Evolutionary conservation across 768 basidiomycete species (phyloP), one percentile per base, ranked within the genome.

Genomic region (Suillus bovinus): DNA sequence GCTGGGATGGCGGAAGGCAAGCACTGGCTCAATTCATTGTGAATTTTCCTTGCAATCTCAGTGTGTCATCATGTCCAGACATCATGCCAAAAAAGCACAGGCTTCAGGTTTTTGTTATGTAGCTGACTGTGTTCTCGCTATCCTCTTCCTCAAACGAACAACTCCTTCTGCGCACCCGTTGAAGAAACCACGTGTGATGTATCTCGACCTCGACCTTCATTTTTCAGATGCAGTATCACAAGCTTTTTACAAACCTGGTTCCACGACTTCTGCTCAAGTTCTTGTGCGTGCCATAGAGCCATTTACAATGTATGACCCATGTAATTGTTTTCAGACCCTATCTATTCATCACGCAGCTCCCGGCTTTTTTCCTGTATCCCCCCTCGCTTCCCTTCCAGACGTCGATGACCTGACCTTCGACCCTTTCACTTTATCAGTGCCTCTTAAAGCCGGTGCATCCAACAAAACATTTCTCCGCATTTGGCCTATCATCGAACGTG

Each of bases 81-180:
- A 96, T 68, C 96, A 97, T 68, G 91, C 92, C 0, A 84, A 86
- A 57, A 89, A 92, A 71, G 81, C 84, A 0, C 80, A 79, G 47
- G 94, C 94, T 0, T 86, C 91, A 4, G 96, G 96, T 0, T 99
- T 92, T 75, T 99, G 96, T 78, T 99, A 97, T 71, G 90, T 98
- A 24, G 91, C 93, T 2, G 96, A 98, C 71, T 87, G 90, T 60
- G 84, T 94, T 11, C 82, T 98, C 1, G 89, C 89, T 0, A 86
- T 97, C 62, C 82, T 96, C 61, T 78, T 83, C 5, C 81, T 97
- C 47, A 86, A 84, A 65, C 80, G 80, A 22, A 63, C 76, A 6
- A 66, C 68, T 1, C 65, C 71, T 58, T 59, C 39, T 50, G 27
- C 59, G 22, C 31, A 69, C n/a, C 47, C 71, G 20, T 56, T 63